Base-by-base conservation (phyloP, 148 eudicot genomes). In the Amaranthus cruentus region DNA sequence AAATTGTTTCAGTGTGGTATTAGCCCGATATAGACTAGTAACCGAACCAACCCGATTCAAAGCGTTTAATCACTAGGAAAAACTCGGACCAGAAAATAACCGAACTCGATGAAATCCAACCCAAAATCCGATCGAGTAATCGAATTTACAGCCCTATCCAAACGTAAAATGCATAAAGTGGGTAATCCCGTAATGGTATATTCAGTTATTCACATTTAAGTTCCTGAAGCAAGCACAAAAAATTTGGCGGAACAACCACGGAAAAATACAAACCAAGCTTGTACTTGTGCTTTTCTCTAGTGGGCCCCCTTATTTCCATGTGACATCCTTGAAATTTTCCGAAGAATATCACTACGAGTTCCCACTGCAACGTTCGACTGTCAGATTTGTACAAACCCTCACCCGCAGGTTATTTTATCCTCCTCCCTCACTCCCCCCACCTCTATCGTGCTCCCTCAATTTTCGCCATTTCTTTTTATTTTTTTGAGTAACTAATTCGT, bases 311-410 rank as follows among this genome's bases (percentile, higher is more conserved):
- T 42, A 57, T 0, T 28, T 44, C 58, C 78, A 75, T 67, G 78
- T 67, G 78, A 75, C 55, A 46, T n/a, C 56, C 42, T 9, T 55
- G 10, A 11, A 49, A 72, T 14, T 68, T 55, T 6, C 28, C 62
- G 14, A 66, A 66, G 46, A 52, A 47, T 63, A 62, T 73, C 66
- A 42, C 28, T 38, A 38, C 6, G 74, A 46, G 73, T 69, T 73
- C 80, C 55, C 76, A 81, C 67, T 81, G 49, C 76, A 84, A 84
- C 86, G 86, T 78, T 78, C 86, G 86, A 84, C 84, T 84, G 80
- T 78, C 9, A 68, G 69, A 55, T 76, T 68, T 52, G 56, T 38
- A 47, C 0, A 38, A 38, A 68, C 50, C 56, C 8, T 68, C 82
- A 75, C 79, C 66, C 44, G 0, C 77, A 44, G 2, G 78, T 77